phyloP scores from a whole-genome alignment of 2,329 filamentous ascomycete species.

The Knufia fluminis region DNA sequence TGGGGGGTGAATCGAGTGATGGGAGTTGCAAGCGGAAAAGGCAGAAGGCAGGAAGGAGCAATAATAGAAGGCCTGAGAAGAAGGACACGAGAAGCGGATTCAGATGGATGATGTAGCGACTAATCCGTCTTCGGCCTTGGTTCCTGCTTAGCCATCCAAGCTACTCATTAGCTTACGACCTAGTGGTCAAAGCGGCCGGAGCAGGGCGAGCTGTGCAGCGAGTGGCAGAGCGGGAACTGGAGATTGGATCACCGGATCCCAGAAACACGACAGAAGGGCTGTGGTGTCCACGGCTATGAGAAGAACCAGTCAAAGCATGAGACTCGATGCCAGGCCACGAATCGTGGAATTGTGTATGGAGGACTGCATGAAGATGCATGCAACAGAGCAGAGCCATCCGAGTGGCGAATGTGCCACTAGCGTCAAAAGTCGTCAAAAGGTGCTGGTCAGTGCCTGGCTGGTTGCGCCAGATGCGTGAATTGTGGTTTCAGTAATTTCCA shows the following conservation, averaged over 20 bases:
- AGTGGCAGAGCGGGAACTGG: neutral
- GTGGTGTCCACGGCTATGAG: neutral
- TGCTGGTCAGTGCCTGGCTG: neutral
- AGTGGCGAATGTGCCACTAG: neutral
- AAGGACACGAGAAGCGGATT: constrained; percentile 1
- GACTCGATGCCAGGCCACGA: neutral
- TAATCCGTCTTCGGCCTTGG: neutral
- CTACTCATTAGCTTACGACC: neutral
- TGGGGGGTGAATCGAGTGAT: constrained; percentile 1
- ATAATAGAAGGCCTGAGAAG: constrained; percentile 8
- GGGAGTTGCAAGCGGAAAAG: constrained; percentile 9
- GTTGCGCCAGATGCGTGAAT: constrained; percentile 1
- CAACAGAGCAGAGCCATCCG: neutral
- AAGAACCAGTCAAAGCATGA: constrained; percentile 1
- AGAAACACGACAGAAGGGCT: neutral
- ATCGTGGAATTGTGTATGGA: constrained; percentile 7
- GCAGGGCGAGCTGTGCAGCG: neutral
- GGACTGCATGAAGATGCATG: neutral
- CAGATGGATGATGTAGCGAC: neutral
- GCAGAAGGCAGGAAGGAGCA: constrained; percentile 8
- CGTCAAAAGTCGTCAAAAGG: too few relatives aligned
- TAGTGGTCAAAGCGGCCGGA: constrained; percentile 1
- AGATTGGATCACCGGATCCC: neutral
- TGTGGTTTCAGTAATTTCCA: constrained; percentile 9
- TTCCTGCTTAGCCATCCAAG: constrained; percentile 1